Base-by-base conservation (phyloP, 148 eudicot genomes). In the Drosera capensis region DNA sequence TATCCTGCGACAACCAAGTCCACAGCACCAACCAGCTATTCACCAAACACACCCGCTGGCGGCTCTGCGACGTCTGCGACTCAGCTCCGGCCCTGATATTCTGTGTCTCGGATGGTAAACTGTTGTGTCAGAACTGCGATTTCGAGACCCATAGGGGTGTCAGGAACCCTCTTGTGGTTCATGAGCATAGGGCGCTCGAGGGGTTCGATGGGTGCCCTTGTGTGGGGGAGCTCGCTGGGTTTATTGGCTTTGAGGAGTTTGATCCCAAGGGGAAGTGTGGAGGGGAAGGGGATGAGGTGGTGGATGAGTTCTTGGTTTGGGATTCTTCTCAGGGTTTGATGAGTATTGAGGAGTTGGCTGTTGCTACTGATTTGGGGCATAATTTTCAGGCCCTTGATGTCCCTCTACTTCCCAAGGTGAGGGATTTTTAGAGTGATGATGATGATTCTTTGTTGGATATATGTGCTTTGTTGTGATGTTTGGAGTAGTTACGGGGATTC, bases 121-220 rank as follows among this genome's bases (percentile, higher is more conserved):
- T 79, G 1, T 59, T 82, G 4, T 86, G 96, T 34, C 96, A 82
- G 45, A 86, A 86, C 30, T 86, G 96, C 40, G 96, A 86, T 34
- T 86, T 70, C 68, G 96, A 81, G 29, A 7, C 47, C 2, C 96
- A 86, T 55, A 55, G 14, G 11, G 11, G n/a, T 11, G 11, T 34
- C n/a, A 34, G 3, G 14, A 34, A 4, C n/a, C n/a, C 38, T 34
- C 19, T 2, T 15, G 26, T 24, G 2, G 35, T 61, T 3, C 93
- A 86, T 54, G 78, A 82, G 17, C 68, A 93, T 17, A 54, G 96
- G 43, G 75, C 94, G 7, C 56, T 86, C 7, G 94, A 86, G 40
- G 96, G 94, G 26, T 82, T 86, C 48, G 45, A 39, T 16, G 96
- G 96, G 14, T 65, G 77, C 13, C 88, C 88, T 3, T 56, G 63